Percentiles rank a stretch among this genome's conserved stretches.
These are phyloP conservation scores for Pythium guiyangense DNA, from an alignment of 352 stramenopile species.

Conservation along the genomic window DNA sequence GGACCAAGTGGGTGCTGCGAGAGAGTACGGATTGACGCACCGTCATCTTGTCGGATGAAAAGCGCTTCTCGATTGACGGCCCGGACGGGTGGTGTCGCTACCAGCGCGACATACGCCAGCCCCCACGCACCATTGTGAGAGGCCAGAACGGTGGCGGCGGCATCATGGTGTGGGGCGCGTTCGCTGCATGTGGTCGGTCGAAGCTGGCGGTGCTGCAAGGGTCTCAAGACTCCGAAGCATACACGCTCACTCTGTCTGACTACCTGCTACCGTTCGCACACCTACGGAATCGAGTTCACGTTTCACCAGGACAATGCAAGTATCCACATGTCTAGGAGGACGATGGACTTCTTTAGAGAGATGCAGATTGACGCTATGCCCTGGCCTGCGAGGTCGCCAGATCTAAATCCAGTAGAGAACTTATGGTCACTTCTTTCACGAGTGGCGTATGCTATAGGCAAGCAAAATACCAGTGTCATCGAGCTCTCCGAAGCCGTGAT, in stretches of 20 bases:
- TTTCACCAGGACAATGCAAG: not conserved
- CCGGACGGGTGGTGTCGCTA: not conserved
- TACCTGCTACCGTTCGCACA: not conserved
- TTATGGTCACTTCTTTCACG: not conserved
- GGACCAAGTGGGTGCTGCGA: not conserved
- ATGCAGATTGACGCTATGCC: not conserved
- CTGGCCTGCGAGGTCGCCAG: not conserved
- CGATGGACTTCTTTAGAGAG: not conserved
- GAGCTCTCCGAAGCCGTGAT: slow-evolving; percentile 14
- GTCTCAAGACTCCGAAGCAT: not conserved
- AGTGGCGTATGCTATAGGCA: not conserved
- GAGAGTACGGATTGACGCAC: not conserved
- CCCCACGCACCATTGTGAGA: not conserved
- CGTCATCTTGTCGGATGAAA: not conserved
- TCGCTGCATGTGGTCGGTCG: not conserved
- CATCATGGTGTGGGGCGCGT: not conserved
- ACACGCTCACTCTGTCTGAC: not conserved
- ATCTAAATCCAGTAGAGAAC: slow-evolving; percentile 1
- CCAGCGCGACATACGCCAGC: not conserved
- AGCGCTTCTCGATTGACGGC: not conserved
- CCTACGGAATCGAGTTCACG: not conserved
- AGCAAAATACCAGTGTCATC: not conserved
- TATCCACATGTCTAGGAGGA: not conserved
- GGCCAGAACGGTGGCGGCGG: not conserved
- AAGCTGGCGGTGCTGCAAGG: not conserved